Evolutionary conservation across 768 basidiomycete genomes (phyloP), one percentile per base, ranked within the genome.

Genomic region (Amanita pseudoporphyria): DNA sequence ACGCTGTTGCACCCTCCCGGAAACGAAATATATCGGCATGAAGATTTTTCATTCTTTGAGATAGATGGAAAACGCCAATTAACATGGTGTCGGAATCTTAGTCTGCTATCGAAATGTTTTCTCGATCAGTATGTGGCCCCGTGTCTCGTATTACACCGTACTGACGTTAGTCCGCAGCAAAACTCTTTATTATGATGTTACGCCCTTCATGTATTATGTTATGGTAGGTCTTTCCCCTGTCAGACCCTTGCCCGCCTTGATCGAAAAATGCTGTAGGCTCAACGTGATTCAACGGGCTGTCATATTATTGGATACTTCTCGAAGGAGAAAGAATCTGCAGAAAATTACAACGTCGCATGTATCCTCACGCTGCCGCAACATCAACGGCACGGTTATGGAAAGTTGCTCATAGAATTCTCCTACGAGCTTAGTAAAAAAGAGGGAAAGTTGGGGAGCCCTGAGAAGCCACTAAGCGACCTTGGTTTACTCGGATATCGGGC

Each of bases 121-220:
- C 81, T 99, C 53, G 96, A 99, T 65, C 96, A 99, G 89, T 91
- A 63, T 59, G 87, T 79, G 16, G 42, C 52, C 53, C 22, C 56
- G 53, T 56, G 42, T 47, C 49, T 30, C 39, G 39, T 24, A 40
- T 40, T 33, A 16, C 38, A 41, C 24, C 42, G 45, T 24, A 56
- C 62, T 64, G 48, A 66, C 55, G 18, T 36, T 53, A 52, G 47
- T 54, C 43, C 53, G 45, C 60, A 92, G 89, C 72, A 99, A 99
- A 73, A 98, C 95, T 13, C 73, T 99, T 55, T 98, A 99, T 70
- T 99, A 97, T 70, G 96, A 99, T 70, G 95, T 98, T 58, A 98
- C 97, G 52, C 96, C 96, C 2, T 99, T 99, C 73, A 80, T 99
- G 78, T 99, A 93, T 76, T 99, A 99, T 76, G 87, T 94, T 66